A percentile compares a stretch with the other conserved stretches of the same genome.
Evolutionary conservation across 305 asterid genomes (phyloP).

Genomic region (Monarda citriodora): DNA sequence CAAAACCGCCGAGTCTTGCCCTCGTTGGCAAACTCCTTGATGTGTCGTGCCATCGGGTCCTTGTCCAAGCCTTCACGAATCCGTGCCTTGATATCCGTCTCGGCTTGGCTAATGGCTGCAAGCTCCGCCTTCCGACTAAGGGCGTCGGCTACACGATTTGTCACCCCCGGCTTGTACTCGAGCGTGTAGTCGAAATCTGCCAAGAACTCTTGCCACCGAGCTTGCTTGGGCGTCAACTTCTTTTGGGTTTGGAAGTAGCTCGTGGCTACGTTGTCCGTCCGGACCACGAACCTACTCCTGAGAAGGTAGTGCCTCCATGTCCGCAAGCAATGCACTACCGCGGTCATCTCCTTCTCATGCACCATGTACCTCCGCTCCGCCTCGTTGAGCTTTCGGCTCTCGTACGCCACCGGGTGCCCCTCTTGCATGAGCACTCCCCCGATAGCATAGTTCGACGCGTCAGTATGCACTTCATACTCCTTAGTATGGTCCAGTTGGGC

Average conservation of each 20-base stretch:
- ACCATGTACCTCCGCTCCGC: background rate
- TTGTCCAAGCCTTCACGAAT: no score
- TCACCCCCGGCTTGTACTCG: no score
- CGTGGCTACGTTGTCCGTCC: background rate
- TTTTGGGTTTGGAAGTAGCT: conserved; percentile 10
- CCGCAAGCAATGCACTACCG: background rate
- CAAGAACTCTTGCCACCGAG: conserved; percentile 12
- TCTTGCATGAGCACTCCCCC: no score
- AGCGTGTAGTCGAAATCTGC: no score
- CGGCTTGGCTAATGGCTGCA: no score
- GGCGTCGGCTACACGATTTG: no score
- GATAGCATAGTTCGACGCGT: background rate
- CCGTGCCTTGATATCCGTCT: no score
- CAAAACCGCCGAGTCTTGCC: no score
- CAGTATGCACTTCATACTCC: background rate
- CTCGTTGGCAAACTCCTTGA: no score
- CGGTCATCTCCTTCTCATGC: conserved; percentile 2
- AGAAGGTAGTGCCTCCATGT: background rate
- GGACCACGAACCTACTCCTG: background rate
- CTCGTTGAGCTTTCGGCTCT: background rate
- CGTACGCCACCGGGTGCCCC: background rate
- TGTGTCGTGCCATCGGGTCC: no score
- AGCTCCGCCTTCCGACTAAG: no score
- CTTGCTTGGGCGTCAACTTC: conserved; percentile 1
- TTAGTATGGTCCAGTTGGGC: background rate